phyloP scores from a whole-genome alignment of 441 rosid genomes.

The Rhodomyrtus psidioides region DNA sequence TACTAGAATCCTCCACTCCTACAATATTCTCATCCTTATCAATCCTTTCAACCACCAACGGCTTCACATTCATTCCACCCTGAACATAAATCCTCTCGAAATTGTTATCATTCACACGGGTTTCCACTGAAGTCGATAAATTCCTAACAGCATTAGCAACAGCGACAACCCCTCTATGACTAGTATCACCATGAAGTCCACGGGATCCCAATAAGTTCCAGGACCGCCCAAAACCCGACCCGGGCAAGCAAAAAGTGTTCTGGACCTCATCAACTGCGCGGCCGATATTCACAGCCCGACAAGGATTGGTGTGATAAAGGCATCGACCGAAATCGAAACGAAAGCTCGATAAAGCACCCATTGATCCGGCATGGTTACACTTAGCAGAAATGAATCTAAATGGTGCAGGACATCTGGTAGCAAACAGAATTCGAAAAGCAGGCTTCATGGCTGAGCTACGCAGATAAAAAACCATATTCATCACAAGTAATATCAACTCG shows the following conservation, averaged over 20 bases:
- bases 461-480: neutral
- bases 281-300: neutral
- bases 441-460: neutral
- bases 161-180: neutral
- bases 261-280: neutral
- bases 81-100: conserved; percentile 20
- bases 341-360: conserved; percentile 1
- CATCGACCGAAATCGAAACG: neutral
- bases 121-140: conserved; percentile 8
- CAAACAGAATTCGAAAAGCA: neutral
- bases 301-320: neutral
- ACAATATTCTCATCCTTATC: conserved; percentile 6
- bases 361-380: neutral
- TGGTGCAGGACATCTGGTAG: neutral
- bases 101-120: conserved; percentile 9
- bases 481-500: neutral
- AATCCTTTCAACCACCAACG: neutral
- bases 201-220: neutral
- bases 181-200: neutral
- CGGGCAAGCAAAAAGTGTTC: neutral
- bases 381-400: neutral
- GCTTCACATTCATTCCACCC: conserved; percentile 10
- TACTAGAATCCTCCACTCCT: conserved; percentile 11
- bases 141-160: conserved; percentile 3
- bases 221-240: neutral